Evolutionary conservation across 2,329 filamentous ascomycete genomes (phyloP).

Genomic region (Cryphonectria naterciae): DNA sequence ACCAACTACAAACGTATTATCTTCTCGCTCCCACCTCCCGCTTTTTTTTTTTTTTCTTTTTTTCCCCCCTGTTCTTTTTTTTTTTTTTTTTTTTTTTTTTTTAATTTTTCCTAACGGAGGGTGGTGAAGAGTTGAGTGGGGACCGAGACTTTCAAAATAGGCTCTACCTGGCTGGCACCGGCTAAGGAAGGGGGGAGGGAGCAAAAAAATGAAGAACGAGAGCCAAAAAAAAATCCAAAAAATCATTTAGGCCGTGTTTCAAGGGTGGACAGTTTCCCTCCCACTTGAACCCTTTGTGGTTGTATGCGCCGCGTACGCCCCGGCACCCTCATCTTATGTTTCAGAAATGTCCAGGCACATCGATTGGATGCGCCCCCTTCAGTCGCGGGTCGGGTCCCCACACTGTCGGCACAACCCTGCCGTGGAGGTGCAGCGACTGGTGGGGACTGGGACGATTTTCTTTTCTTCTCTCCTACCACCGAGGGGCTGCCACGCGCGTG

Average conservation of each 20-base stretch:
- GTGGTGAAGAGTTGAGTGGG: not conserved
- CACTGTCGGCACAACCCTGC: slow-evolving; percentile 3
- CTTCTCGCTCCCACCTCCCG: no score
- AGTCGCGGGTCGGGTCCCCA: not conserved
- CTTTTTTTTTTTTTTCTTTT: no score
- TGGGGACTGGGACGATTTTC: not conserved
- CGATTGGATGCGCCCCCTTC: not conserved
- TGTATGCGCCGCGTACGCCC: slow-evolving; percentile 11
- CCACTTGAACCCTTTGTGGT: not conserved
- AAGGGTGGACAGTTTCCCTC: slow-evolving; percentile 13
- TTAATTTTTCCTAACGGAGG: no score
- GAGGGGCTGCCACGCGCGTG: not conserved
- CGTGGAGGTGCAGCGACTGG: slow-evolving; percentile 4
- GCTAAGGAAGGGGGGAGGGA: no score
- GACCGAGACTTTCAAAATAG: not conserved
- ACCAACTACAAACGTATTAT: no score
- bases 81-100: no score
- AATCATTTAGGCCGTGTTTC: slow-evolving; percentile 12
- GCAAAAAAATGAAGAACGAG: not conserved
- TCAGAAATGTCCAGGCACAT: slow-evolving; percentile 1
- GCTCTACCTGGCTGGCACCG: not conserved
- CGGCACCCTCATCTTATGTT: slow-evolving; percentile 10
- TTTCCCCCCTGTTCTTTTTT: no score
- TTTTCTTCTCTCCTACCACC: not conserved
- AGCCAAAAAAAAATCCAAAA: not conserved